Conservation (phyloP, 1,139 yeast species). For the Geotrichum reessii region DNA sequence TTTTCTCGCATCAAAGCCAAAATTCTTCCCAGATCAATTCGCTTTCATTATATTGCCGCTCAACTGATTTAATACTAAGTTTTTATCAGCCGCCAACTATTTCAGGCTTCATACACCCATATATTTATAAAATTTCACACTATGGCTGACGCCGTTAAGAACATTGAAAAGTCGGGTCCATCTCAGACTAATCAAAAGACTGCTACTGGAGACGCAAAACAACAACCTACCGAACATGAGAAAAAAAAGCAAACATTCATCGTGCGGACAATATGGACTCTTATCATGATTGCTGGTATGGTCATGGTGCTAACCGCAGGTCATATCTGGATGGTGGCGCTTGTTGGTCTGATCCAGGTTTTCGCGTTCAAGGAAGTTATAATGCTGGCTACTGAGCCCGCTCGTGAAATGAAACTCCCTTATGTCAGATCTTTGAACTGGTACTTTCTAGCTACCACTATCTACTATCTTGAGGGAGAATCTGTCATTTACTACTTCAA, state of each 20-base stretch:
- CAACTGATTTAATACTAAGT: too few species aligned
- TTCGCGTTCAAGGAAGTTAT: slow-evolving; percentile 89
- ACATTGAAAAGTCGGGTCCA: too few species aligned
- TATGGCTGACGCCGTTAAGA: too few species aligned
- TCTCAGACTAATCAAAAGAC: neutral
- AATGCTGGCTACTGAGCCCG: slow-evolving; percentile 72
- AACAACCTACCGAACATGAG: too few species aligned
- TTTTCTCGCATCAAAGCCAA: too few species aligned
- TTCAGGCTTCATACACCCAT: too few species aligned
- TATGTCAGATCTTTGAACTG: slow-evolving; percentile 82
- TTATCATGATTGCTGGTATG: slow-evolving; percentile 80
- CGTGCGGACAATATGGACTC: slow-evolving; percentile 90
- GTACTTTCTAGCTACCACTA: slow-evolving; percentile 66
- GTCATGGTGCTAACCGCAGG: slow-evolving; percentile 76
- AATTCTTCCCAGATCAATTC: too few species aligned
- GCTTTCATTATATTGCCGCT: too few species aligned
- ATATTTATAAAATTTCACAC: too few species aligned
- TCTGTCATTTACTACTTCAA: slow-evolving; percentile 61
- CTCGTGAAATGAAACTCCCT: slow-evolving; percentile 76
- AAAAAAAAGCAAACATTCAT: slow-evolving; percentile 78
- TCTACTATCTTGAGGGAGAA: slow-evolving; percentile 86
- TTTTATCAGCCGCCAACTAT: too few species aligned
- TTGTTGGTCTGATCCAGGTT: slow-evolving; percentile 69
- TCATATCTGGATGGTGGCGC: slow-evolving; percentile 68
- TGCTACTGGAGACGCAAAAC: too few species aligned